A percentile compares a stretch with the other conserved stretches of the same genome.
phyloP scores from a whole-genome alignment of 306 rosid genomes.

The Quercus bicolor region DNA sequence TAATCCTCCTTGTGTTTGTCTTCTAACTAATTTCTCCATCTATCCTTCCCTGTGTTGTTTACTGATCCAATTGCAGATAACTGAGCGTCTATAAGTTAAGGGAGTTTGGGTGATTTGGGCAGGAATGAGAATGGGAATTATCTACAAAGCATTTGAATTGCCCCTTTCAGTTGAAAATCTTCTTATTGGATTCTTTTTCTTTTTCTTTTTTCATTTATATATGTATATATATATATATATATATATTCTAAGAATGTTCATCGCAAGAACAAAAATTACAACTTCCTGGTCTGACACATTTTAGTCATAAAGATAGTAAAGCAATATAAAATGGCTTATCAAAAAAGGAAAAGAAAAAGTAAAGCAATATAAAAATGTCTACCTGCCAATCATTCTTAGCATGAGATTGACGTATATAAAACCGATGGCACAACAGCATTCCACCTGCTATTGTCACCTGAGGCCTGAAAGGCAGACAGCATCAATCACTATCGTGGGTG shows the following conservation, averaged over 20 bases:
- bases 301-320: neutral
- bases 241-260: neutral
- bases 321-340: neutral
- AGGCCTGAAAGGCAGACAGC: slow-evolving; percentile 40
- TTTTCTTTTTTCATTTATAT: neutral
- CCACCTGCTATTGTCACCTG: slow-evolving; percentile 53
- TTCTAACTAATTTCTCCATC: neutral
- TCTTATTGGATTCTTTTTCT: neutral
- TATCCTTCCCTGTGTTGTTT: neutral
- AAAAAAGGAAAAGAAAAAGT: neutral
- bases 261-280: neutral
- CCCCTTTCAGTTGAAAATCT: neutral
- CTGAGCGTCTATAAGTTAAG: neutral
- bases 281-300: neutral
- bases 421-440: slow-evolving; percentile 54
- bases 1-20: neutral
- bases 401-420: slow-evolving; percentile 48
- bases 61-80: neutral
- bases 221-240: neutral
- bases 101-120: neutral
- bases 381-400: slow-evolving; percentile 62
- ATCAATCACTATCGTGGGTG: slow-evolving; percentile 2
- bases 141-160: neutral
- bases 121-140: neutral
- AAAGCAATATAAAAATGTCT: neutral